Conservation (phyloP, 345 rosid species). For the Fremontodendron californicum region DNA sequence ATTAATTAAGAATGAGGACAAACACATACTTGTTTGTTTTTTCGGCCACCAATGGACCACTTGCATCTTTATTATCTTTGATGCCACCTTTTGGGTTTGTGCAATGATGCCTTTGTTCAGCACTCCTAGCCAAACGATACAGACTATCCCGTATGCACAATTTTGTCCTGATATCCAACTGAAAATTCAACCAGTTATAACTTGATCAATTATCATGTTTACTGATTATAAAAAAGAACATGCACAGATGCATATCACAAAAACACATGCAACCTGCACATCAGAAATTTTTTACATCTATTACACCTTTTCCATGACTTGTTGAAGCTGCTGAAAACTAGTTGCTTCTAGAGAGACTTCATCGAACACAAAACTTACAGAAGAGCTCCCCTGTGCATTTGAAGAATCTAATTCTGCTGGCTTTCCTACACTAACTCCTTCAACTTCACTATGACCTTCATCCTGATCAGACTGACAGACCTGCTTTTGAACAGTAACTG, state of each 20-base stretch:
- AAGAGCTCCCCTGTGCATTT: conserved; percentile 54
- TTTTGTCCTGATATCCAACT: conserved; percentile 90
- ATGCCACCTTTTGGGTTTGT: conserved; percentile 34
- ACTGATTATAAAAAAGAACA: neutral
- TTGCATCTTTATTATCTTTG: conserved; percentile 35
- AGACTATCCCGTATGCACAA: conserved; percentile 90
- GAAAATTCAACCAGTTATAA: conserved; percentile 25
- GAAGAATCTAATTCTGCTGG: conserved; percentile 48
- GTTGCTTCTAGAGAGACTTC: conserved; percentile 72
- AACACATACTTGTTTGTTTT: conserved; percentile 63
- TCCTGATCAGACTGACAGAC: conserved; percentile 29
- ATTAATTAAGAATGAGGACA: neutral
- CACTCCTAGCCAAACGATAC: conserved; percentile 87
- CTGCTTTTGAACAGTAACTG: conserved; percentile 43
- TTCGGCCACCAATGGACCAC: conserved; percentile 36
- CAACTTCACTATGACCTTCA: conserved; percentile 42
- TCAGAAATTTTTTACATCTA: neutral
- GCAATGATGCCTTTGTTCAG: conserved; percentile 71
- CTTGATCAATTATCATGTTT: conserved; percentile 9
- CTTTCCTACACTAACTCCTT: conserved; percentile 29
- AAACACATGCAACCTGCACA: neutral
- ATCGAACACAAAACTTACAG: conserved; percentile 55
- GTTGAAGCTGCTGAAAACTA: conserved; percentile 84
- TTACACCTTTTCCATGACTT: conserved; percentile 67
- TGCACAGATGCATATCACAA: neutral